Evolutionary conservation across 371 early-diverging fungal genomes (phyloP), one percentile per base, ranked within the genome.

Genomic region (Lichtheimia hyalospora): DNA sequence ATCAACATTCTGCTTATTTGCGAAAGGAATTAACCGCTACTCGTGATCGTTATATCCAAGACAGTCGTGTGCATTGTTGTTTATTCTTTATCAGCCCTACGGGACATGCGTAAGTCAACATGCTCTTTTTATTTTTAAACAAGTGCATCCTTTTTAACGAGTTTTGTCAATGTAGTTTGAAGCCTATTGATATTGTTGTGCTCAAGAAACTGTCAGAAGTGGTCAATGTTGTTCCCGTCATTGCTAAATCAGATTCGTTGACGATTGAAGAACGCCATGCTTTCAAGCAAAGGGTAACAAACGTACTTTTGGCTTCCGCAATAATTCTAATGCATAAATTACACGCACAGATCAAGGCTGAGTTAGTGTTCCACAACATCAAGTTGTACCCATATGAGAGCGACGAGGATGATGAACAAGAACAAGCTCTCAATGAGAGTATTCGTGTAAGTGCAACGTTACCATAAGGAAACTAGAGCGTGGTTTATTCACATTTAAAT

Each of bases 361-460:
- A 97, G 77, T 81, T 97, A 66, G 85, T 84, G 23, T 93, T 89
- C 84, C 96, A 97, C 77, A 89, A 92, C 60, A 96, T 97, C 73
- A 73, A 88, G 42, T 66, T 89, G 61, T 97, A 92, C 84, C 96
- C 96, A 57, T 94, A 91, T 68, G 83, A 84, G 57, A 84, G 86
- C 62, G 89, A 89, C 50, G 92, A 90, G 71, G 92, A 91, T 77
- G 89, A 89, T 66, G 89, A 89, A 49, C 84, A 88, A 63, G 93
- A 93, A 67, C 77, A 76, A 46, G 82, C 85, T 18, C 77, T 91
- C 61, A 91, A 92, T 67, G 82, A 84, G 61, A 81, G 81, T 70
- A 91, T 94, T 67, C 78, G 82, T 42, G 82, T 81, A 73, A 40
- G 60, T 67, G 39, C 6, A 13, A 12, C 39, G 15, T 57, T 7